phyloP scores from a whole-genome alignment of 176 grass and related monocot species.

The Oryza meridionalis region DNA sequence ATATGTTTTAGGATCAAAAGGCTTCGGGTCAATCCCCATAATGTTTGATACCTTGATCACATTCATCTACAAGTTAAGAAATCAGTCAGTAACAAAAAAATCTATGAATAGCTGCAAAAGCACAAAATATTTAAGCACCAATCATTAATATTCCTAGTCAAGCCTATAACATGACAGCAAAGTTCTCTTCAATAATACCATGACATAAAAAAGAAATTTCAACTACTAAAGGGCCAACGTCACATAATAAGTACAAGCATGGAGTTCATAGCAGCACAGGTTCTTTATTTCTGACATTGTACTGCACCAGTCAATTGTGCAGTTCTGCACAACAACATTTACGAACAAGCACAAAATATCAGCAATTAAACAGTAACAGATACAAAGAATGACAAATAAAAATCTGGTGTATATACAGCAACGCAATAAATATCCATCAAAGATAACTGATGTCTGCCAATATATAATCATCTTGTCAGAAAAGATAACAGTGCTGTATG shows the following conservation, averaged over 20 bases:
- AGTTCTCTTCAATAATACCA: not conserved
- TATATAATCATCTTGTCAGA: constrained; percentile 25
- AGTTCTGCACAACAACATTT: not conserved
- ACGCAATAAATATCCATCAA: not conserved
- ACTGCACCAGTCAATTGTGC: constrained; percentile 15
- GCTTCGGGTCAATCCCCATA: constrained; percentile 90
- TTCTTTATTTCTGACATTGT: constrained; percentile 27
- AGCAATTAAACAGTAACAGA: constrained; percentile 21
- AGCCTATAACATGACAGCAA: constrained; percentile 5
- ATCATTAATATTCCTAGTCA: constrained; percentile 17
- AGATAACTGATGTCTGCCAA: constrained; percentile 16
- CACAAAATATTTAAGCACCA: not conserved
- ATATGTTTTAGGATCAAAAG: constrained; percentile 91
- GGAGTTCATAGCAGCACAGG: not conserved
- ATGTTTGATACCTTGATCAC: constrained; percentile 98
- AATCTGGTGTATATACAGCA: constrained; percentile 8
- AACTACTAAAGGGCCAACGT: not conserved
- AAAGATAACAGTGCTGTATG: not conserved
- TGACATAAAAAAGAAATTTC: not conserved
- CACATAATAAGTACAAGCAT: constrained; percentile 24
- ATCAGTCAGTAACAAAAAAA: constrained; percentile 31
- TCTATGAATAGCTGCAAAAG: constrained; percentile 3
- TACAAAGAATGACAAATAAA: constrained; percentile 10
- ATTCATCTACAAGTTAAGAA: constrained; percentile 80
- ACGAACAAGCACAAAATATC: not conserved